Evolutionary conservation across 2,329 filamentous ascomycete genomes (phyloP), one percentile per base, ranked within the genome.

Genomic region (Aspergillus phoenicis): DNA sequence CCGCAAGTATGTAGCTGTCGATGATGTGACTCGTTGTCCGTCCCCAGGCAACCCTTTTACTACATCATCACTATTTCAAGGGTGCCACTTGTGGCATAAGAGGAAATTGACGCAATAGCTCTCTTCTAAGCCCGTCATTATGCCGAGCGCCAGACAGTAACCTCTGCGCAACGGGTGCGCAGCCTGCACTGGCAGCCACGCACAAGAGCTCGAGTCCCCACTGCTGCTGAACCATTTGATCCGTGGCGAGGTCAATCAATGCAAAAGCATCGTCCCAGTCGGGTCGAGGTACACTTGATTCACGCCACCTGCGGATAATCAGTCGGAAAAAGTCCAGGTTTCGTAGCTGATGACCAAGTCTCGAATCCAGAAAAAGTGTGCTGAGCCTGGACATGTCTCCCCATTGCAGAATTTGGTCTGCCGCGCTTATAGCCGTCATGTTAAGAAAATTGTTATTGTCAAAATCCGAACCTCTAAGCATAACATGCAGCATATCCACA

Each of bases 371-470:
- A 56, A 64, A 66, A 11, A 71, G 55, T 22, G 67, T 43, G 39
- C 51, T 61, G 54, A 72, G 61, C 53, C 70, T 65, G 15, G 64
- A 56, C 53, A 70, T 28, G 52, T 74, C 69, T 7, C 67, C 70
- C 65, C 66, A 71, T 52, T 64, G 60, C 41, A 74, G 63, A 61
- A 73, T 68, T 52, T 72, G 70, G 39, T 70, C 60, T 49, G 59
- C 71, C 5, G 72, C 71, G 11, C 13, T 51, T 55, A 69, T 60
- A 17, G 62, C 63, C 53, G 61, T 1, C 47, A 47, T 5, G 53
- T 3, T 17, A 65, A 68, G 49, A 61, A 68, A 56, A 11, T 28
- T 52, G 8, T 58, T 57, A 8, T 64, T 60, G 39, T 56, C 45
- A 15, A 73, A 64, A 33, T 68, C 57, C 15, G 69, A 68, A 17